Evolutionary conservation across 2,329 filamentous ascomycete genomes (phyloP), one percentile per base, ranked within the genome.

Genomic region (Epichloe sp.): DNA sequence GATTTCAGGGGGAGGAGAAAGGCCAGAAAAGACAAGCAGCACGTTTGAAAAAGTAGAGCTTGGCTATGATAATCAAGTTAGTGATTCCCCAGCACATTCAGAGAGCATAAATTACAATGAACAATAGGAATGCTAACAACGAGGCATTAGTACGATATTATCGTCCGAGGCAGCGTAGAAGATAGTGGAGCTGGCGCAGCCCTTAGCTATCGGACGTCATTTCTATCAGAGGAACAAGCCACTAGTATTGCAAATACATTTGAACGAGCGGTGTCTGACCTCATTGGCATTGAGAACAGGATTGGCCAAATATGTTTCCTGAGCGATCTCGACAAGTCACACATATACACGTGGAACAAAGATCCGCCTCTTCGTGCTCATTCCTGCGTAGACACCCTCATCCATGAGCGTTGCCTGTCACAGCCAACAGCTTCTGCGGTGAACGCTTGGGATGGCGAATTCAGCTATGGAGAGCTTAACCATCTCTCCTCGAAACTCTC

Each of bases 361-460:
- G 21, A 35, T 38, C 38, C 36, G 35, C 38, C 4, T 14, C 34
- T 6, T 23, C 21, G 21, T 23, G 21, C 21, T 23, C 21, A 23
- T 23, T 23, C 21, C 21, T 23, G 21, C 4, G 21, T 23, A 23
- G 21, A 23, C 21, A 23, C 4, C 21, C 45, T 40, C 21, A 47
- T 47, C 8, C 2, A 10, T 11, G 36, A 17, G 35, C 36, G 36
- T 14, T 47, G 45, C 19, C 12, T 23, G 4, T 23, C 21, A 23
- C 21, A 23, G 35, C 19, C 14, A 14, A 6, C 45, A 1, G 45
- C 45, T 11, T 11, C 23, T 35, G 54, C 54, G 8, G 36, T 55
- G 3, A 48, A 36, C 17, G 48, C 54, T 17, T 57, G 55, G 55
- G 60, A 73, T 73, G 49, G 76, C 70, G 59, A 67, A 66, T 54